phyloP scores from a whole-genome alignment of 352 stramenopile genomes.

The Pythium rhizo-oryzae region DNA sequence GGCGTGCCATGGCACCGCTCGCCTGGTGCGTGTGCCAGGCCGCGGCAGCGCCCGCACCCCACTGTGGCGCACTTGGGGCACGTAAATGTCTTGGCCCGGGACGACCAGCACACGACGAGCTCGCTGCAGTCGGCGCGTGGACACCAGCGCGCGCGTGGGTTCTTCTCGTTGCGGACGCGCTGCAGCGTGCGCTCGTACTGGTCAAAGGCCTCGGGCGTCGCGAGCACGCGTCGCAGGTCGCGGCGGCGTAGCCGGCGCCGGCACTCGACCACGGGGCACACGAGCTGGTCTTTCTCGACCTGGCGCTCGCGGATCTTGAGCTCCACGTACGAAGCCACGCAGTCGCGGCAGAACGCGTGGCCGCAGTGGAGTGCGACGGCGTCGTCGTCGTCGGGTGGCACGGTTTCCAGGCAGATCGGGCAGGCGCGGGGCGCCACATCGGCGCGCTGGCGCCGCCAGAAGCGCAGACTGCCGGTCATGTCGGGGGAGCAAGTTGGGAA shows the following conservation, averaged over 20 bases:
- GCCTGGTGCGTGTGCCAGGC: conserved; percentile 34
- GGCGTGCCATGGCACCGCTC: background rate
- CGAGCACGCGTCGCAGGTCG: conserved; percentile 45
- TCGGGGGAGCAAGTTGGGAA: no score
- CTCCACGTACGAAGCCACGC: conserved; percentile 51
- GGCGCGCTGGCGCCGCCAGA: no score
- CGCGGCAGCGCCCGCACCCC: conserved; percentile 66
- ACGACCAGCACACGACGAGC: conserved; percentile 59
- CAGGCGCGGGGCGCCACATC: conserved; percentile 37
- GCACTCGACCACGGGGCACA: conserved; percentile 68
- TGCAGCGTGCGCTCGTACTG: conserved; percentile 42
- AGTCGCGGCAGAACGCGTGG: conserved; percentile 62
- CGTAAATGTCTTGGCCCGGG: conserved; percentile 43
- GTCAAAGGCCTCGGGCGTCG: conserved; percentile 11
- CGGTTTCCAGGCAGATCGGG: conserved; percentile 60
- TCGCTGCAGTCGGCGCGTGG: conserved; percentile 56
- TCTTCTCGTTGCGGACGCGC: conserved; percentile 70
- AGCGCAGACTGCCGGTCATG: no score
- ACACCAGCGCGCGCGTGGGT: conserved; percentile 72
- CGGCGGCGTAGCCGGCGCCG: conserved; percentile 37
- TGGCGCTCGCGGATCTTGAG: conserved; percentile 61
- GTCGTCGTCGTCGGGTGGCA: conserved; percentile 12
- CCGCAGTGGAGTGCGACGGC: conserved; percentile 48
- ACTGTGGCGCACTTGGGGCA: conserved; percentile 57
- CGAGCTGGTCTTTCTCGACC: conserved; percentile 70